phyloP scores from a whole-genome alignment of 371 early-diverging fungal genomes.

The Mortierella sp. region DNA sequence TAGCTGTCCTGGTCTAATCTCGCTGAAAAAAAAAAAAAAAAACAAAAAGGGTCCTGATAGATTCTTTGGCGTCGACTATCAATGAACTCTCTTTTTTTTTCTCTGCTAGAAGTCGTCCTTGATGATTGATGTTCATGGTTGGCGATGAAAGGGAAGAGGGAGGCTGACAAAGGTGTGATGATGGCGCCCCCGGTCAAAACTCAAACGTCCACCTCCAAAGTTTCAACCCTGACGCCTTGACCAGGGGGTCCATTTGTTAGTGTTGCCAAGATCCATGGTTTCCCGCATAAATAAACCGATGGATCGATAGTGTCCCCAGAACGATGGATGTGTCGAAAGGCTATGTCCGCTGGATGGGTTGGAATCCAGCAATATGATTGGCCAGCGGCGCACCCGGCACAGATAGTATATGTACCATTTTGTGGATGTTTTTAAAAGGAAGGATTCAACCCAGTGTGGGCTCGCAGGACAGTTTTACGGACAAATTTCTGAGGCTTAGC shows the following conservation, averaged over 20 bases:
- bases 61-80: too few relatives aligned
- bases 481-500: neutral
- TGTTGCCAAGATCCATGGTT: neutral
- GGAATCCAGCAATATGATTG: conserved; percentile 28
- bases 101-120: too few relatives aligned
- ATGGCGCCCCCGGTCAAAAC: neutral
- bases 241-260: neutral
- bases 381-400: neutral
- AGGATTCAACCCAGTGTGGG: conserved; percentile 26
- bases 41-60: neutral
- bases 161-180: neutral
- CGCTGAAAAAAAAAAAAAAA: neutral
- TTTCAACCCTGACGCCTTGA: neutral
- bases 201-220: neutral
- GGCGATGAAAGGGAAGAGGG: too few relatives aligned
- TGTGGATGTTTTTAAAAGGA: conserved; percentile 32
- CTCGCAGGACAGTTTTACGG: conserved; percentile 9
- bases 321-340: conserved; percentile 10
- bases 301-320: conserved; percentile 19
- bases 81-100: too few relatives aligned
- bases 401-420: conserved; percentile 29
- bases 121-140: too few relatives aligned
- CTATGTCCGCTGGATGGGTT: neutral
- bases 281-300: conserved; percentile 1
- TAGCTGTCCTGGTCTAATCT: neutral